Base-by-base conservation (phyloP, 495 filamentous ascomycete genomes). In the Lepidopterella palustris region DNA sequence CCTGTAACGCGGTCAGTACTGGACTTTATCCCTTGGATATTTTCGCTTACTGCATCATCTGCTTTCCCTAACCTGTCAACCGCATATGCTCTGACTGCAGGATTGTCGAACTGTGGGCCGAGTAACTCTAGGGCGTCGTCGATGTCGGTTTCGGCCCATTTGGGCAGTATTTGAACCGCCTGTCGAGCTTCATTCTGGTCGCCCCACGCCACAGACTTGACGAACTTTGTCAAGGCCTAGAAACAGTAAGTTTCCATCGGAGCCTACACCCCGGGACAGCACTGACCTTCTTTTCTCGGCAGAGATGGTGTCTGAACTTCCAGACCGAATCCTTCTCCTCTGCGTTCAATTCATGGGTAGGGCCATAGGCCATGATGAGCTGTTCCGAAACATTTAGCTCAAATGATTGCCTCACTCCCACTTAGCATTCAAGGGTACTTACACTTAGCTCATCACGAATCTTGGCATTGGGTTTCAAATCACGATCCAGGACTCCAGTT, bases 141-240 rank as follows among this genome's bases (percentile, higher is more conserved):
- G 18, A 97, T 88, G 66, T 97, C 95, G 58, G 97, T 93, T 52
- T 96, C 92, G 0, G 90, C 95, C 93, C 93, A 99, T 70, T 90
- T 92, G 0, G 88, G 82, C 11, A 99, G 79, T 5, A 99, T 83
- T 55, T 91, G 88, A 8, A 92, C 88, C 6, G 92, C 92, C 73
- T 96, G 90, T 49, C 86, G 86, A 24, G 87, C 80, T 76, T 99
- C 93, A 45, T 83, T 82, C n/a, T 77, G 77, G 70, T 97, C 92
- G 18, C 82, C 82, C 93, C 93, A 99, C 55, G 90, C 87, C 32
- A 96, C 92, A 1, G 90, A 95, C 72, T 97, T 97, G 66, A 97
- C 89, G 62, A 99, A 96, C 67, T 99, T 99, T 23, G 93, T 97
- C 39, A 97, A 77, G 1, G 92, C 93, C 61, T 66, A 24, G 11